phyloP scores from a whole-genome alignment of 2,329 filamentous ascomycete genomes.

The Nemania sp. region DNA sequence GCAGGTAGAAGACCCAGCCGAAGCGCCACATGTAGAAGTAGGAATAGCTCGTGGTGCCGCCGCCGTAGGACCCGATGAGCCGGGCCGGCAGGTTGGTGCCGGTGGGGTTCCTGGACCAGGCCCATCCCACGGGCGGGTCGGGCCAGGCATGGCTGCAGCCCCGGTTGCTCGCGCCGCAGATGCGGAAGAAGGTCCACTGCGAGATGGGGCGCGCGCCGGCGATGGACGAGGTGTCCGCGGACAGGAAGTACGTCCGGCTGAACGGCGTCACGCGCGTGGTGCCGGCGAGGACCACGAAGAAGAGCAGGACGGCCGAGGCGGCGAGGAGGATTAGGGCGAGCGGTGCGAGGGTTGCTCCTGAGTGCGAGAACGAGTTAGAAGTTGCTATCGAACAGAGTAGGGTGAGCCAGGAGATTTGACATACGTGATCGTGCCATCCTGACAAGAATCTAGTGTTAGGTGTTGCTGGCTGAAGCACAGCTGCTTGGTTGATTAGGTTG shows the following conservation, averaged over 20 bases:
- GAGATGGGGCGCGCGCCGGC: constrained; percentile 66
- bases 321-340: constrained; percentile 49
- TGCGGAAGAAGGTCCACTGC: constrained; percentile 90
- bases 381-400: neutral
- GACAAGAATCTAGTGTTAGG: neutral
- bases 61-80: constrained; percentile 58
- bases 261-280: constrained; percentile 58
- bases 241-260: constrained; percentile 81
- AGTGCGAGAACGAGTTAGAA: neutral
- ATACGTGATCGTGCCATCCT: constrained; percentile 23
- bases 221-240: constrained; percentile 75
- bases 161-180: constrained; percentile 68
- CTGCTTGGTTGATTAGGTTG: neutral
- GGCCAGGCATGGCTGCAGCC: constrained; percentile 67
- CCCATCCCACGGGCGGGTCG: constrained; percentile 73
- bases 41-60: constrained; percentile 56
- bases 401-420: neutral
- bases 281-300: constrained; percentile 62
- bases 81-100: constrained; percentile 45
- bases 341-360: constrained; percentile 29
- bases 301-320: constrained; percentile 56
- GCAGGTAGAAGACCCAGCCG: constrained; percentile 88
- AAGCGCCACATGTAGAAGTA: constrained; percentile 90
- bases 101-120: constrained; percentile 55
- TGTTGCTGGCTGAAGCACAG: neutral